Conservation (phyloP, 345 rosid genomes). For the Gossypium herbaceum region DNA sequence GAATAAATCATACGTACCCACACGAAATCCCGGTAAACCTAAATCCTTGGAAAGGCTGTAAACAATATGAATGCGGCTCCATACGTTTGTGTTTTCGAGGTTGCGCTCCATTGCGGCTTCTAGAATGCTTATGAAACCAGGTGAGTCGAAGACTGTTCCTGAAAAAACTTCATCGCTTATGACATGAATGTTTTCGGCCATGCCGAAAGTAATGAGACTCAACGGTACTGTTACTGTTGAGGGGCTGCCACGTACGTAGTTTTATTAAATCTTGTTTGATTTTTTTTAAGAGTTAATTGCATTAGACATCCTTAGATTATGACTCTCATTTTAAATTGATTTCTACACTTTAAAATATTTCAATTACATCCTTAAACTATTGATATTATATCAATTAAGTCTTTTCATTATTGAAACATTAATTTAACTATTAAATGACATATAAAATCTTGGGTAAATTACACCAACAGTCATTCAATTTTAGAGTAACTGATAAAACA, state of each 20-base stretch:
- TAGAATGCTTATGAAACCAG: conserved; percentile 50
- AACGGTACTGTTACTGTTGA: not conserved
- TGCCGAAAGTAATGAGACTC: conserved; percentile 33
- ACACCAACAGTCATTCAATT: too few species aligned
- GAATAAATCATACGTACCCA: conserved; percentile 66
- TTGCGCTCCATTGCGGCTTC: conserved; percentile 42
- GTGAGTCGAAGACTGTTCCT: conserved; percentile 62
- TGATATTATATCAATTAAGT: too few species aligned
- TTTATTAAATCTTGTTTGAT: not conserved
- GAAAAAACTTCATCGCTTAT: conserved; percentile 80
- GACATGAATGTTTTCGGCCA: conserved; percentile 47
- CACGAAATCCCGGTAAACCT: conserved; percentile 87
- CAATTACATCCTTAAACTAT: too few species aligned
- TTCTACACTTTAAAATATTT: too few species aligned
- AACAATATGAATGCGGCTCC: conserved; percentile 62
- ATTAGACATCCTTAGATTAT: too few species aligned
- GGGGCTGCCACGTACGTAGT: not conserved
- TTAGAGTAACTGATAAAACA: too few species aligned
- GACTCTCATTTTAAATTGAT: too few species aligned
- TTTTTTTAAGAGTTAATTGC: not conserved
- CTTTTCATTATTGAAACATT: too few species aligned
- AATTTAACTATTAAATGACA: too few species aligned
- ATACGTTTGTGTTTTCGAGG: conserved; percentile 26
- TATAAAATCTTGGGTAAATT: too few species aligned
- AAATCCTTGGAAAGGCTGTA: conserved; percentile 83